Conservation (phyloP, 164 flowering plant genomes). For the Macadamia tetraphylla region DNA sequence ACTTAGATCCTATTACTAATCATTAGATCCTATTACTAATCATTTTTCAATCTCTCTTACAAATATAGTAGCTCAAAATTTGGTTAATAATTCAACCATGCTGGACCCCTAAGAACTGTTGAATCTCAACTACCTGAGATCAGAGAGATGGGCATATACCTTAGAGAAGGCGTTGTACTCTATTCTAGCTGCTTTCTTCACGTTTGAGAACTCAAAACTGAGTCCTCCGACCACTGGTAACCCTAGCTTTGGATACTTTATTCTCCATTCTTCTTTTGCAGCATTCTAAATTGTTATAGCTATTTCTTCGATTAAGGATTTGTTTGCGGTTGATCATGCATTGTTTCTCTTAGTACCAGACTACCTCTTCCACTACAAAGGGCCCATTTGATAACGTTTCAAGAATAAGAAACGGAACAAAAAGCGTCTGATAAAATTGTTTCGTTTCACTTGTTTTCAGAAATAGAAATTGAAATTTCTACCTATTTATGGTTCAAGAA, state of each 20-base stretch:
- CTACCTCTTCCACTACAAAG: constrained; percentile 78
- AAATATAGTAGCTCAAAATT: no score
- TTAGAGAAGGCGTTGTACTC: constrained; percentile 39
- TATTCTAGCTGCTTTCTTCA: constrained; percentile 60
- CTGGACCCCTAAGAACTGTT: constrained; percentile 21
- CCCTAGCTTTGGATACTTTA: constrained; percentile 53
- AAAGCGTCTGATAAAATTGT: no score
- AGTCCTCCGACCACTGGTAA: constrained; percentile 55
- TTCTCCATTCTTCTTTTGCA: constrained; percentile 40
- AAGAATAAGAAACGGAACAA: no score
- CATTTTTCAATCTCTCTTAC: no score
- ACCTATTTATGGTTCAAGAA: no score
- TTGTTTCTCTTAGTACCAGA: constrained; percentile 60
- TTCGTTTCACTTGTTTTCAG: no score
- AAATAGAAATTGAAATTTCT: no score
- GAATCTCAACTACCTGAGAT: constrained; percentile 28
- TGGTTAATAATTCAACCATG: background rate
- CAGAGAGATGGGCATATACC: constrained; percentile 25
- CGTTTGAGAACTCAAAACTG: constrained; percentile 53
- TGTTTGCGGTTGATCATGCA: constrained; percentile 39
- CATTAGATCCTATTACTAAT: no score
- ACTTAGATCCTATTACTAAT: no score
- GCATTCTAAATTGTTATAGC: constrained; percentile 3
- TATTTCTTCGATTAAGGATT: constrained; percentile 20
- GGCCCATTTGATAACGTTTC: no score